Evolutionary conservation across 1,284 basidiomycete species (phyloP), one percentile per base, ranked within the genome.

Genomic region (Macrocybe sp.): DNA sequence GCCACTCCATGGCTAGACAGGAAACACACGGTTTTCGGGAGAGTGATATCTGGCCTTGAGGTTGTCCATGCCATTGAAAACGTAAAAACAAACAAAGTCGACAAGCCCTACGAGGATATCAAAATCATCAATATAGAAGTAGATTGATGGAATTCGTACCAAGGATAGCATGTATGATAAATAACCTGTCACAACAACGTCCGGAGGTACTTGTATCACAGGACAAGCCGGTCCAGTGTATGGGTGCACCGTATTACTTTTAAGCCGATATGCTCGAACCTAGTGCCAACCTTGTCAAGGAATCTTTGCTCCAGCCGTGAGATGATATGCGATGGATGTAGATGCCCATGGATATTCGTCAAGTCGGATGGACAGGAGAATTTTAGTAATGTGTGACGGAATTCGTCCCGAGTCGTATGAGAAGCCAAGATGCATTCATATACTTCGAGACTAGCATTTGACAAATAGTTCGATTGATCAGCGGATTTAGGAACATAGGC

Each of bases 1-100:
- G 89, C 95, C 8, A 92, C 92, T 4, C 92, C 94, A 6, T 97
- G 94, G 93, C 73, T 99, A 46, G 91, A 96, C 67, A 95, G 92
- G 63, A 99, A 99, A 62, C 93, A 98, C 64, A 94, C 91, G 1
- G 92, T 95, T 55, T 96, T 96, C 59, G 92, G 92, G 7, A 82
- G 92, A 9, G 86, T 91, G 14, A 77, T 87, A 33, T 81, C 83
- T 36, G 90, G 89, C 40, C 73, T 90, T 56, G 89, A 92, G 57
- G 78, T 96, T 37, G 83, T 96, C n/a, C 87, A 92, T 64, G 69
- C 74, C 33, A 88, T 97, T 58, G 93, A 97, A 68, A 80, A 78
- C 45, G 75, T 86, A 46, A 85, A 85, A 65, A 82, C 81, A 37
- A 87, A 83, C 69, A 92, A 94, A 69, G 68, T 75, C 45, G 91